Conservation (phyloP, 176 grass and related monocot genomes). For the Sorghum bicolor region DNA sequence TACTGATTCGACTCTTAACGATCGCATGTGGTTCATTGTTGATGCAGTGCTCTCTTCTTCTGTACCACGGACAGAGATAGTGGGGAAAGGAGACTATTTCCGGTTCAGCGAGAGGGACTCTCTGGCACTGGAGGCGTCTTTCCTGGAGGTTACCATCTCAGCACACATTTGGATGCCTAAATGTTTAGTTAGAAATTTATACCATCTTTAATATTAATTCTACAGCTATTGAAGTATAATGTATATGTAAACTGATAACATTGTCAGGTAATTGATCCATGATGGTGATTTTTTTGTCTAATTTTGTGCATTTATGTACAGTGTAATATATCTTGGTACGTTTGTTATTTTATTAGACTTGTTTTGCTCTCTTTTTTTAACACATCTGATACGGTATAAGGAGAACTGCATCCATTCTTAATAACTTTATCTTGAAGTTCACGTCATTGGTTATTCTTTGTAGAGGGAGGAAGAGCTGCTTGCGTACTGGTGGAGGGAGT, state of each 20-base stretch:
- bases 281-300: not conserved
- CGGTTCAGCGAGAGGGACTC: conserved; percentile 92
- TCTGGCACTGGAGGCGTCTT: conserved; percentile 86
- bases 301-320: not conserved
- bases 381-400: not conserved
- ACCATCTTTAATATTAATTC: not conserved
- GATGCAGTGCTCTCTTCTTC: conserved; percentile 74
- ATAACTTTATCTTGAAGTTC: not conserved
- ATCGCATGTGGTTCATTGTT: not conserved
- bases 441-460: conserved; percentile 23
- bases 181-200: not conserved
- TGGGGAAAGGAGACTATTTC: conserved; percentile 96
- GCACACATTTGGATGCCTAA: not conserved
- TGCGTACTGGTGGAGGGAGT: conserved; percentile 95
- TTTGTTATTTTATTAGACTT: not conserved
- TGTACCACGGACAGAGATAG: conserved; percentile 73
- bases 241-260: not conserved
- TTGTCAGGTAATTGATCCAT: not conserved
- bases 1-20: not conserved
- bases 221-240: not conserved
- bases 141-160: conserved; percentile 63
- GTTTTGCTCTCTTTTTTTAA: not conserved
- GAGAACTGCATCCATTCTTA: not conserved
- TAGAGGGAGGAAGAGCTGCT: conserved; percentile 90
- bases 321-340: not conserved